phyloP scores from a whole-genome alignment of 306 rosid species.

The Pyrus pyrifolia region DNA sequence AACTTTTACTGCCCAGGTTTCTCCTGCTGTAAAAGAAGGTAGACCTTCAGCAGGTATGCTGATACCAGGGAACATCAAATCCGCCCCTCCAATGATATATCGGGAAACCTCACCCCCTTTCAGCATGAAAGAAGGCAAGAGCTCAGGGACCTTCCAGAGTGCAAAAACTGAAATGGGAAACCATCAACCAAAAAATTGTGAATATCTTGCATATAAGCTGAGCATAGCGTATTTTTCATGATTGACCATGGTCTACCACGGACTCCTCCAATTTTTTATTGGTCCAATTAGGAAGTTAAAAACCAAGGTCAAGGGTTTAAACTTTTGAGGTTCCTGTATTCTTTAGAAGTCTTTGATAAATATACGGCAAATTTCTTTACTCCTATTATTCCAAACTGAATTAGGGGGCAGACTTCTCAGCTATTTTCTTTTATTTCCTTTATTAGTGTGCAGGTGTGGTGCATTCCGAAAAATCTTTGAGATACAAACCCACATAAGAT shows the following conservation, averaged over 20 bases:
- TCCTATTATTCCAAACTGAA: not conserved
- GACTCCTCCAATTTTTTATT: not conserved
- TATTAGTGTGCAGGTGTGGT: not conserved
- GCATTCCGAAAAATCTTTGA: not conserved
- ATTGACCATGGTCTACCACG: not conserved
- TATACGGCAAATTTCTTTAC: not conserved
- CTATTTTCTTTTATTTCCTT: not conserved
- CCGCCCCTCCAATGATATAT: constrained; percentile 84
- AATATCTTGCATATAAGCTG: not conserved
- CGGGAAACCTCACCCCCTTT: constrained; percentile 91
- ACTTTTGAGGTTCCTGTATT: not conserved
- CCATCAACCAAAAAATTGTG: not conserved
- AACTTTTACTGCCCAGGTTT: constrained; percentile 83
- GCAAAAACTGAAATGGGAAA: constrained; percentile 57
- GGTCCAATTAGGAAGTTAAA: not conserved
- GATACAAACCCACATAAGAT: not conserved
- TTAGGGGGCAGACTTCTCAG: not conserved
- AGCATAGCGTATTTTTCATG: not conserved
- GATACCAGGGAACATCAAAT: constrained; percentile 97
- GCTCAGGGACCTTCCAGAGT: constrained; percentile 81
- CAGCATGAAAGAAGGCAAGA: constrained; percentile 70
- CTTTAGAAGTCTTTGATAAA: too few relatives aligned
- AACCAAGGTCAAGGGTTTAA: not conserved
- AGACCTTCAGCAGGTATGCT: constrained; percentile 70
- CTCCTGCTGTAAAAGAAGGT: constrained; percentile 66